phyloP scores from a whole-genome alignment of 192 early-diverging fungal species.

The Neocallimastix lanati region DNA sequence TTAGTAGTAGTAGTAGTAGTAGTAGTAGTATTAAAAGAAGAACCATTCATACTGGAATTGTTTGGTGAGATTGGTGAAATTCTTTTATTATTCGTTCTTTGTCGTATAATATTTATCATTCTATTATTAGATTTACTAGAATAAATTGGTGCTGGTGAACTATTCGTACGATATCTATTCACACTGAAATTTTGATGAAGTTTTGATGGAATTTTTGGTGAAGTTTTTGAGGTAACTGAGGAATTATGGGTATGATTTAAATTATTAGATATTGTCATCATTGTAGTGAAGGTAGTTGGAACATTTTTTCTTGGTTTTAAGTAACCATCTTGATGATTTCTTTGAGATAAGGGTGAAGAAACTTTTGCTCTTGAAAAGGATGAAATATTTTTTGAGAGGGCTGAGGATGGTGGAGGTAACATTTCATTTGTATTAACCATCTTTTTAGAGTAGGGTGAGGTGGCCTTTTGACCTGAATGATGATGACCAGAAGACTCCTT shows the following conservation, averaged over 20 bases:
- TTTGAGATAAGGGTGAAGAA: neutral
- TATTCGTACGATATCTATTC: neutral
- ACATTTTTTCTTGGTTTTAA: neutral
- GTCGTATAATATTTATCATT: neutral
- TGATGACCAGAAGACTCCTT: neutral
- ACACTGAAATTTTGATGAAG: neutral
- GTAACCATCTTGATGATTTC: neutral
- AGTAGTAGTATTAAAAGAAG: too few species aligned
- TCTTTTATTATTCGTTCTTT: neutral
- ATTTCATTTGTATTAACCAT: neutral
- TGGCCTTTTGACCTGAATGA: neutral
- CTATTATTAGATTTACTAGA: neutral
- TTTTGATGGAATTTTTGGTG: neutral
- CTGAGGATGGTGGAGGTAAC: neutral
- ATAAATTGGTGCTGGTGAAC: neutral
- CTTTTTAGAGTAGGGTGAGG: neutral
- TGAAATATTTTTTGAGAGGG: neutral
- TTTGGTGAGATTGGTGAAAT: too few species aligned
- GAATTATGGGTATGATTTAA: neutral
- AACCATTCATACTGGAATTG: too few species aligned
- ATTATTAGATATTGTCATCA: neutral
- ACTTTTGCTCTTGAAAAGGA: neutral
- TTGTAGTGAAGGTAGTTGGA: neutral
- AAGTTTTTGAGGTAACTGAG: neutral
- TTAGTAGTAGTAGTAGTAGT: too few species aligned